These are phyloP conservation scores for Rehmannia glutinosa DNA, from an alignment of 257 asterid species.

Conservation along the genomic window DNA sequence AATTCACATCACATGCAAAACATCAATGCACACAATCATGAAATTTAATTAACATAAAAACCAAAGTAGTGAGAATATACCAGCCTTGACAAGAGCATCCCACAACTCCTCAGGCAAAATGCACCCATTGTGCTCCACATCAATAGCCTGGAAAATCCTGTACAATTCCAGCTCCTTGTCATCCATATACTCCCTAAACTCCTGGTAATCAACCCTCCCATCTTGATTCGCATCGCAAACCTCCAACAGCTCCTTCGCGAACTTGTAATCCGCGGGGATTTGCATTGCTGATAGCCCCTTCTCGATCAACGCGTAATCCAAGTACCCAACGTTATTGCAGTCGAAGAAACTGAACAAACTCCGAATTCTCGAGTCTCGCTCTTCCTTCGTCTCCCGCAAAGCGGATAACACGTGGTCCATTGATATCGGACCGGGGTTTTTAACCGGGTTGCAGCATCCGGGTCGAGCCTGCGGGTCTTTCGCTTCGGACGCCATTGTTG, in stretches of 20 bases:
- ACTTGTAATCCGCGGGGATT: conserved; percentile 91
- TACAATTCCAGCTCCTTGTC: conserved; percentile 93
- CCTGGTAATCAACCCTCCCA: conserved; percentile 92
- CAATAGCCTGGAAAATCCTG: conserved; percentile 92
- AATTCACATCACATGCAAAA: no score
- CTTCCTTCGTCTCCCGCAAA: conserved; percentile 73
- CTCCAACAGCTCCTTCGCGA: conserved; percentile 80
- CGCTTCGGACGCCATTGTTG: conserved; percentile 36
- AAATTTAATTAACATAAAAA: background rate
- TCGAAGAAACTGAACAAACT: conserved; percentile 78
- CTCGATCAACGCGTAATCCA: conserved; percentile 66
- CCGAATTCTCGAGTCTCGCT: conserved; percentile 73
- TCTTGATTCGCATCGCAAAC: conserved; percentile 89
- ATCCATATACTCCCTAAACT: conserved; percentile 94
- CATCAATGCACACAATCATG: background rate
- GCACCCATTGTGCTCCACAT: conserved; percentile 91
- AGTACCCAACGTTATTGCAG: conserved; percentile 57
- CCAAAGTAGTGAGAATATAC: conserved; percentile 23
- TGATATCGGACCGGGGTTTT: conserved; percentile 75
- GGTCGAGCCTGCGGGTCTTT: conserved; percentile 33
- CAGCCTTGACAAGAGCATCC: conserved; percentile 93
- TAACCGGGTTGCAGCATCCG: conserved; percentile 81
- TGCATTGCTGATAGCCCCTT: conserved; percentile 91
- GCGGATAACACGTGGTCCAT: conserved; percentile 90
- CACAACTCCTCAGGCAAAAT: conserved; percentile 95